Conservation (phyloP, 108 stramenopile genomes). For the Cylindrotheca fusiformis region DNA sequence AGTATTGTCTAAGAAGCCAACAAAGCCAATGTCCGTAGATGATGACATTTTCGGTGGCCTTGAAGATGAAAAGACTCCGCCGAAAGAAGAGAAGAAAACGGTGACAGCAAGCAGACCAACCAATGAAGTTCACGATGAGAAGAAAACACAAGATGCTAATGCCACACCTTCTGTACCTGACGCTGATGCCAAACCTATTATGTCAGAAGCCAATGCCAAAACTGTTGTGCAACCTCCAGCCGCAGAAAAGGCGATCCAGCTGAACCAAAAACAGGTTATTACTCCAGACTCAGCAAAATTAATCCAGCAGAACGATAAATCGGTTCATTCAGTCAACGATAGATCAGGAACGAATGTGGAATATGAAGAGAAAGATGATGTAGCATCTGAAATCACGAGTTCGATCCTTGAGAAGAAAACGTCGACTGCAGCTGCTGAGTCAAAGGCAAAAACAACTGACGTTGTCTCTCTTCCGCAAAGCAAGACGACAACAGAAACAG, state of each 20-base stretch:
- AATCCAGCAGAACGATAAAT: too few species aligned
- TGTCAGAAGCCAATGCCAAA: too few species aligned
- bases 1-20: constrained; percentile 1
- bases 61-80: constrained; percentile 22
- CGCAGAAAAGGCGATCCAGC: background rate
- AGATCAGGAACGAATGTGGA: constrained; percentile 29
- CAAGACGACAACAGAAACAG: constrained; percentile 1
- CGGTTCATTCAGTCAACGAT: too few species aligned
- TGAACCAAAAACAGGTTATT: background rate
- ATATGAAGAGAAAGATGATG: constrained; percentile 9
- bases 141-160: too few species aligned
- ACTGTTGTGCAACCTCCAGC: too few species aligned
- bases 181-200: too few species aligned
- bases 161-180: too few species aligned
- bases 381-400: constrained; percentile 35
- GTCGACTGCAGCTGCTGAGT: background rate
- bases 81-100: background rate
- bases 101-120: too few species aligned
- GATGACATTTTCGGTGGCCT: constrained; percentile 38
- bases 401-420: constrained; percentile 19
- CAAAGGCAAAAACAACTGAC: background rate
- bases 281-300: background rate
- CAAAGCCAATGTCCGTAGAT: constrained; percentile 5
- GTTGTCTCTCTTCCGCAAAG: background rate
- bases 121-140: too few species aligned